phyloP scores from a whole-genome alignment of 192 early-diverging fungal genomes.

The Lobosporangium transversale region DNA sequence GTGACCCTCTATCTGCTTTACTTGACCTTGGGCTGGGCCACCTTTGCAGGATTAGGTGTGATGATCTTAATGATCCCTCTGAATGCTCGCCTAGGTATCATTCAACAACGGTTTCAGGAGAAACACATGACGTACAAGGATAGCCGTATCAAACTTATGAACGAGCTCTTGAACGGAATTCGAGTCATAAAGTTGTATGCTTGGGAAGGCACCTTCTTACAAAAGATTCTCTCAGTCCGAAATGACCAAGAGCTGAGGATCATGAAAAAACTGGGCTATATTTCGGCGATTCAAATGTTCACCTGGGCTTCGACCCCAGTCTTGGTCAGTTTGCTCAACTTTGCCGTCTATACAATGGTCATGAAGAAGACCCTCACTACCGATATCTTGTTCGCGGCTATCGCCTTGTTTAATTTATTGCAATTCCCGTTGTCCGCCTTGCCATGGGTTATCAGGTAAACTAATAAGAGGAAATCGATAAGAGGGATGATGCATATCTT shows the following conservation, averaged over 20 bases:
- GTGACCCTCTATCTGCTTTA: slow-evolving; percentile 82
- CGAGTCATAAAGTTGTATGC: slow-evolving; percentile 97
- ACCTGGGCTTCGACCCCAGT: slow-evolving; percentile 88
- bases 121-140: slow-evolving; percentile 87
- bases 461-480: background rate
- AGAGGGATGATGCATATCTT: background rate
- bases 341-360: slow-evolving; percentile 76
- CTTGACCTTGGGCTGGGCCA: slow-evolving; percentile 78
- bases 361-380: slow-evolving; percentile 70
- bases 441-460: slow-evolving; percentile 80
- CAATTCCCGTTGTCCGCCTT: slow-evolving; percentile 89
- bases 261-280: slow-evolving; percentile 75
- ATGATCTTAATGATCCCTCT: slow-evolving; percentile 85
- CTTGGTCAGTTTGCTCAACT: slow-evolving; percentile 85
- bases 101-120: slow-evolving; percentile 75
- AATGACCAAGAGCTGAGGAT: slow-evolving; percentile 79
- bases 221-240: slow-evolving; percentile 73
- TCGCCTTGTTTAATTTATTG: slow-evolving; percentile 92
- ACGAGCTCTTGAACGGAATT: slow-evolving; percentile 90
- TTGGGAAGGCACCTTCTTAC: slow-evolving; percentile 86
- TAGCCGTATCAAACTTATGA: slow-evolving; percentile 53
- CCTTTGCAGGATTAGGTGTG: slow-evolving; percentile 84
- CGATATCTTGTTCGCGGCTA: slow-evolving; percentile 83
- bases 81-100: slow-evolving; percentile 71
- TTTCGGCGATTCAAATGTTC: slow-evolving; percentile 75